Conservation (phyloP, 1,284 basidiomycete species). For the Leccinum solheimii region DNA sequence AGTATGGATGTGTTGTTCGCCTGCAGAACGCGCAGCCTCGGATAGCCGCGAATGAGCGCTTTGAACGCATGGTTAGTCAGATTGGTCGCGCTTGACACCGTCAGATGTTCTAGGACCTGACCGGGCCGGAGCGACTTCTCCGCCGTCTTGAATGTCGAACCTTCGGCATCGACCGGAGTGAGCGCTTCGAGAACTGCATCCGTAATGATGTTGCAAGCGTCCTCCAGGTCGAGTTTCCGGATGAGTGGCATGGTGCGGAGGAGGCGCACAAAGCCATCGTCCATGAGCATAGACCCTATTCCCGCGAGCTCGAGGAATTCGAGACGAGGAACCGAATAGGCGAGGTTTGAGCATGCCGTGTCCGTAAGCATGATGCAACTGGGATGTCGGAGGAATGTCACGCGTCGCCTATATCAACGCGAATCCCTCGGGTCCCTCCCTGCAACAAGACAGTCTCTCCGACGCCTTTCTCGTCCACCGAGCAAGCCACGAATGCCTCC, state of each 20-base stretch:
- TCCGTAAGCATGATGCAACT: conserved; percentile 74
- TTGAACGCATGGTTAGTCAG: conserved; percentile 66
- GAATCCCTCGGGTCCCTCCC: conserved; percentile 58
- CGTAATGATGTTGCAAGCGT: conserved; percentile 66
- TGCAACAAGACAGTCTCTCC: conserved; percentile 50
- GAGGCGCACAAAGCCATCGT: conserved; percentile 72
- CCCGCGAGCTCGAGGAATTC: conserved; percentile 82
- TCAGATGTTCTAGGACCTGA: conserved; percentile 69
- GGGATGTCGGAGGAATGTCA: conserved; percentile 63
- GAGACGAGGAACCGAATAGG: conserved; percentile 71
- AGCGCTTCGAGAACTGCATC: conserved; percentile 72
- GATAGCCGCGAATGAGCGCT: not conserved
- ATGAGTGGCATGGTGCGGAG: conserved; percentile 72
- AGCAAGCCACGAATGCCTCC: conserved; percentile 66
- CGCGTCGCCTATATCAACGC: conserved; percentile 54
- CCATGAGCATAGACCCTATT: conserved; percentile 66
- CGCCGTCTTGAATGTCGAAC: not conserved
- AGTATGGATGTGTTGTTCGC: too few relatives aligned
- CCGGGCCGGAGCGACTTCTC: conserved; percentile 46
- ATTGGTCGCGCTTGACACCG: conserved; percentile 66
- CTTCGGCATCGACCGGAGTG: conserved; percentile 46
- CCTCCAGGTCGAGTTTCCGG: conserved; percentile 81
- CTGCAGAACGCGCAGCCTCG: too few relatives aligned
- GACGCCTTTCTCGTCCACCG: conserved; percentile 38
- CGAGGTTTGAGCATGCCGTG: conserved; percentile 69